Evolutionary conservation across 768 basidiomycete species (phyloP).

Genomic region (Calvatia gigantea): DNA sequence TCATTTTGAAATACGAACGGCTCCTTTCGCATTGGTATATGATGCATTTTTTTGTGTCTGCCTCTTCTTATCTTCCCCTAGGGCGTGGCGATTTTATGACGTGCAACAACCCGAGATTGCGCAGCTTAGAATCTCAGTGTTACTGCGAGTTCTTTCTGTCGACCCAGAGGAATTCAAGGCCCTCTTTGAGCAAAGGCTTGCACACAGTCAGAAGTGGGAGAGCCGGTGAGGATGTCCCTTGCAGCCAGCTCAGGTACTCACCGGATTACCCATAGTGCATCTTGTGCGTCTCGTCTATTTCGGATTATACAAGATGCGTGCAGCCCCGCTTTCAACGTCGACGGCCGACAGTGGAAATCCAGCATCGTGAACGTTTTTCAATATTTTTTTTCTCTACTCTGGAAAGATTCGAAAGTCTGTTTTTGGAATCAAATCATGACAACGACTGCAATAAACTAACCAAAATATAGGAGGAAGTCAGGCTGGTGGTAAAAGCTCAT

Average conservation of each 20-base stretch:
- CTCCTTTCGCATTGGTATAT: slow-evolving; percentile 59
- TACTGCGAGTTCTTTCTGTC: slow-evolving; percentile 59
- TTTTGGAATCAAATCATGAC: neutral
- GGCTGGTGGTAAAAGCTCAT: slow-evolving; percentile 54
- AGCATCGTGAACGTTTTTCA: slow-evolving; percentile 57
- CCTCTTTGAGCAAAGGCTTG: slow-evolving; percentile 40
- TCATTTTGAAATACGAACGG: slow-evolving; percentile 59
- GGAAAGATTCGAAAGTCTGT: slow-evolving; percentile 60
- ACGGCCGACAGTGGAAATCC: slow-evolving; percentile 66
- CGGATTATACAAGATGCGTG: slow-evolving; percentile 64
- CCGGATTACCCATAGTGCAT: neutral
- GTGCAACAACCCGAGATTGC: slow-evolving; percentile 56
- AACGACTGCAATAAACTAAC: neutral
- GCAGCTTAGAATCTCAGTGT: slow-evolving; percentile 47
- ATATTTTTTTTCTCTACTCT: slow-evolving; percentile 57
- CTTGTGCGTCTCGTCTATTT: slow-evolving; percentile 52
- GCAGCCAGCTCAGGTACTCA: neutral
- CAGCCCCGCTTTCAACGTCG: slow-evolving; percentile 56
- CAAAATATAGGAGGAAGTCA: slow-evolving; percentile 61
- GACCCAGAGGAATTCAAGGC: slow-evolving; percentile 60
- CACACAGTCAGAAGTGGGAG: slow-evolving; percentile 40
- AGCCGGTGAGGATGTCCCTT: slow-evolving; percentile 40
- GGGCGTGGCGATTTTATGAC: slow-evolving; percentile 67
- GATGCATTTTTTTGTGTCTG: neutral
- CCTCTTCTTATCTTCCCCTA: slow-evolving; percentile 22